These are phyloP conservation scores for Aurantiochytrium sp. DNA, from an alignment of 108 stramenopile species.

Conservation along the genomic window DNA sequence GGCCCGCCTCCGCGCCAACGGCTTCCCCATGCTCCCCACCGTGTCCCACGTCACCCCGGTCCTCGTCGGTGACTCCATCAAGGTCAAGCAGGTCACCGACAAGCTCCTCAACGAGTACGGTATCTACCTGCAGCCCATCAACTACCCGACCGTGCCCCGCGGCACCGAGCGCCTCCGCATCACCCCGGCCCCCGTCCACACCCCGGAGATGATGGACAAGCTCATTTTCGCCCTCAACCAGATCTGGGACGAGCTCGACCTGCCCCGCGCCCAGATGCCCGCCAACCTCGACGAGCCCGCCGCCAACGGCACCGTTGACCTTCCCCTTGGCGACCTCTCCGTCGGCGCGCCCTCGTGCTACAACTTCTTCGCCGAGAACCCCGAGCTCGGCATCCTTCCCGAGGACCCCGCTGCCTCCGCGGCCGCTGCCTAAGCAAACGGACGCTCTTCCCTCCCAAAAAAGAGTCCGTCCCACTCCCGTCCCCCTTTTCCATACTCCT, in stretches of 20 bases:
- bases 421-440: not conserved
- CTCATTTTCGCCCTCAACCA: constrained; percentile 18
- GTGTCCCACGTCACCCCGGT: constrained; percentile 34
- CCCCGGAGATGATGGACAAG: not conserved
- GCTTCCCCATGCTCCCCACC: constrained; percentile 30
- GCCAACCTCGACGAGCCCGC: not conserved
- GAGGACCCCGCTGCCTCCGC: not conserved
- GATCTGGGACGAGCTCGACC: constrained; percentile 33
- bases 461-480: no score
- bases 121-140: constrained; percentile 40
- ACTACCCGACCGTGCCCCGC: constrained; percentile 38
- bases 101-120: constrained; percentile 31
- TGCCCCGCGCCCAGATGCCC: constrained; percentile 3
- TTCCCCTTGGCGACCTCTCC: not conserved
- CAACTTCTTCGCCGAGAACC: constrained; percentile 12
- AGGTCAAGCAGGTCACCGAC: constrained; percentile 34
- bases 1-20: not conserved
- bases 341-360: constrained; percentile 19
- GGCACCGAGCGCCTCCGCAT: constrained; percentile 38
- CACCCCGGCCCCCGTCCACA: constrained; percentile 32
- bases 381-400: not conserved
- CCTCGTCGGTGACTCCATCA: constrained; percentile 34
- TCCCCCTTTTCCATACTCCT: no score
- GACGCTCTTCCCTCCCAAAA: not conserved
- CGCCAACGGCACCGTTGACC: not conserved